Evolutionary conservation across 2,329 filamentous ascomycete genomes (phyloP).

Genomic region (Metarhizium rileyi): DNA sequence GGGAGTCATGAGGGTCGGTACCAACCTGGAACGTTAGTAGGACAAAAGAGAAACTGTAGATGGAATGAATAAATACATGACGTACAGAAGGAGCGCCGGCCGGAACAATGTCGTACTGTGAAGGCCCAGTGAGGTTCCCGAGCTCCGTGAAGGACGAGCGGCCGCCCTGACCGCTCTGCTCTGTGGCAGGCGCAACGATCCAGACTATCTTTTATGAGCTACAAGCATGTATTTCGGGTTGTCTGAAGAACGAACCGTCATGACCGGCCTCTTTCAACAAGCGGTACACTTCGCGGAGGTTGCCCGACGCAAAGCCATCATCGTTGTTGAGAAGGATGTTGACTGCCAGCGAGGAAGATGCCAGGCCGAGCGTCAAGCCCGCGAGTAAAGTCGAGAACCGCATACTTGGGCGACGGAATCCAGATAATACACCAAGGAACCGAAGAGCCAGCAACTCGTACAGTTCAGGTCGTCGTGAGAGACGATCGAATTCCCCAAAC

Average conservation of each 20-base stretch:
- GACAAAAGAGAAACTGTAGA: neutral
- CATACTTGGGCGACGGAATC: slow-evolving; percentile 9
- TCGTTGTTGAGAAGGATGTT: slow-evolving; percentile 23
- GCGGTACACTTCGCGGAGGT: slow-evolving; percentile 20
- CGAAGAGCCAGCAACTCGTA: neutral
- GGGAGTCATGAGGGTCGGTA: slow-evolving; percentile 37
- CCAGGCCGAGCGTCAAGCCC: slow-evolving; percentile 9
- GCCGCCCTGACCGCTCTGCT: slow-evolving; percentile 21
- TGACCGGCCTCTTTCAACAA: slow-evolving; percentile 19
- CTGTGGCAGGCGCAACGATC: slow-evolving; percentile 20
- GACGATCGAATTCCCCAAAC: neutral
- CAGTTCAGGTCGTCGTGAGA: neutral
- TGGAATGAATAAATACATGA: neutral
- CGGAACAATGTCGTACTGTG: slow-evolving; percentile 19
- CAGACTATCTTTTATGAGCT: slow-evolving; percentile 12
- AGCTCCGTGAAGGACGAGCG: slow-evolving; percentile 18
- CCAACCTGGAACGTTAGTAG: slow-evolving; percentile 23
- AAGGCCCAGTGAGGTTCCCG: slow-evolving; percentile 16
- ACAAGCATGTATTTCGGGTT: neutral
- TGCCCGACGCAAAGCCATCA: slow-evolving; percentile 21
- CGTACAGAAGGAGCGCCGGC: slow-evolving; percentile 19
- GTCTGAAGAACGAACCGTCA: slow-evolving; percentile 12
- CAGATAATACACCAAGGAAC: neutral
- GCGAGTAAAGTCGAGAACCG: slow-evolving; percentile 12
- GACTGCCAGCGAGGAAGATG: slow-evolving; percentile 13